Conservation (phyloP, 2,329 filamentous ascomycete species). For the Sarocladium strictum region DNA sequence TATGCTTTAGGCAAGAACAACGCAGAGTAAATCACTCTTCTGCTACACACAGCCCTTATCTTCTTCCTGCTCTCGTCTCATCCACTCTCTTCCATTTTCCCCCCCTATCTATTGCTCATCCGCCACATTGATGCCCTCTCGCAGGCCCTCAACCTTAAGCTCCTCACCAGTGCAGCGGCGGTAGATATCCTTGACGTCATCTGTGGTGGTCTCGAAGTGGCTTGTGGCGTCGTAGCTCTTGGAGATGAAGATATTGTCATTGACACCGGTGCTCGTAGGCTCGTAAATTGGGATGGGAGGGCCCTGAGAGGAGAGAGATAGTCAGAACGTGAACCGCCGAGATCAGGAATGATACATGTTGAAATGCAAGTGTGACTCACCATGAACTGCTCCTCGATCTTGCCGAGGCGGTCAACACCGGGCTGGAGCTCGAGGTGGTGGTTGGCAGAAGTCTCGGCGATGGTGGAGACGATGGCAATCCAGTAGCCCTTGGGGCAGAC, state of each 20-base stretch:
- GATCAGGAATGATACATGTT: too few relatives aligned
- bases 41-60: too few relatives aligned
- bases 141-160: constrained; percentile 79
- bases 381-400: constrained; percentile 97
- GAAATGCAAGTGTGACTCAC: constrained; percentile 32
- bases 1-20: background rate
- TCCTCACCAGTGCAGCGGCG: constrained; percentile 75
- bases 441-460: constrained; percentile 86
- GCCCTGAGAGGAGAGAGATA: constrained; percentile 39
- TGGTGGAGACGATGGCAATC: constrained; percentile 96
- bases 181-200: constrained; percentile 95
- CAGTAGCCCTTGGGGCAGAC: constrained; percentile 99
- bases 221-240: constrained; percentile 98
- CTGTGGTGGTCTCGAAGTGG: constrained; percentile 89
- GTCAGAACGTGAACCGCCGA: background rate
- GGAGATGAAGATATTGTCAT: constrained; percentile 93
- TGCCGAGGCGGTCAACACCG: constrained; percentile 84
- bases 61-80: background rate
- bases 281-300: constrained; percentile 91
- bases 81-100: background rate
- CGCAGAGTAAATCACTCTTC: background rate
- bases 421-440: constrained; percentile 93
- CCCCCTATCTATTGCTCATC: constrained; percentile 55
- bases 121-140: constrained; percentile 70
- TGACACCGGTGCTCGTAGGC: constrained; percentile 73